A percentile compares a stretch with the other conserved stretches of the same genome.
Evolutionary conservation across 2,329 filamentous ascomycete genomes (phyloP).

Genomic region (Cyphellophora attinorum): DNA sequence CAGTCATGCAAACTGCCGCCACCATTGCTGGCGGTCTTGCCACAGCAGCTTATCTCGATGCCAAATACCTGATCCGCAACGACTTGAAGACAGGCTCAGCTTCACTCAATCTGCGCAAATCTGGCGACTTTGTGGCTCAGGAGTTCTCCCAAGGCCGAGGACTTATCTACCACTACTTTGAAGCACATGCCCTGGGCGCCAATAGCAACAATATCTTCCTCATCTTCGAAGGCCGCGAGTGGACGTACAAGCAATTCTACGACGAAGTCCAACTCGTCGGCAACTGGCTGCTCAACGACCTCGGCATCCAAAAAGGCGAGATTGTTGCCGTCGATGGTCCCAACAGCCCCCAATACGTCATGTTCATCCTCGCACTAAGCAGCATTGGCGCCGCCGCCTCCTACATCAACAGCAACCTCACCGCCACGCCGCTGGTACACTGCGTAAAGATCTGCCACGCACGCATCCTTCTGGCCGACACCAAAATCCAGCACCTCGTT

Average conservation of each 20-base stretch:
- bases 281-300: slow-evolving; percentile 48
- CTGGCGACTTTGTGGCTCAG: slow-evolving; percentile 12
- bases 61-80: slow-evolving; percentile 57
- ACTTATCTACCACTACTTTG: slow-evolving; percentile 60
- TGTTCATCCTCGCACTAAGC: slow-evolving; percentile 56
- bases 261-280: slow-evolving; percentile 49
- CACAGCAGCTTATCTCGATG: slow-evolving; percentile 55
- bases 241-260: slow-evolving; percentile 50
- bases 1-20: slow-evolving; percentile 22
- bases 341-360: slow-evolving; percentile 58
- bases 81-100: slow-evolving; percentile 46
- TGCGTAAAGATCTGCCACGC: slow-evolving; percentile 52
- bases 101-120: slow-evolving; percentile 5
- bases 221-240: slow-evolving; percentile 56
- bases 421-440: slow-evolving; percentile 53
- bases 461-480: slow-evolving; percentile 50
- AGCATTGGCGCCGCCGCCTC: slow-evolving; percentile 59
- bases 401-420: slow-evolving; percentile 57
- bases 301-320: slow-evolving; percentile 48
- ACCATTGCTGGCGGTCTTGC: slow-evolving; percentile 26
- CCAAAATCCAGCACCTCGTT: slow-evolving; percentile 39
- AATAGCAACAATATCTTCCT: slow-evolving; percentile 48
- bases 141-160: slow-evolving; percentile 41
- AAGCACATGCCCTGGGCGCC: slow-evolving; percentile 44
- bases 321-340: slow-evolving; percentile 58